Conservation (phyloP, 352 stramenopile genomes). For the Phytophthora kernoviae region DNA sequence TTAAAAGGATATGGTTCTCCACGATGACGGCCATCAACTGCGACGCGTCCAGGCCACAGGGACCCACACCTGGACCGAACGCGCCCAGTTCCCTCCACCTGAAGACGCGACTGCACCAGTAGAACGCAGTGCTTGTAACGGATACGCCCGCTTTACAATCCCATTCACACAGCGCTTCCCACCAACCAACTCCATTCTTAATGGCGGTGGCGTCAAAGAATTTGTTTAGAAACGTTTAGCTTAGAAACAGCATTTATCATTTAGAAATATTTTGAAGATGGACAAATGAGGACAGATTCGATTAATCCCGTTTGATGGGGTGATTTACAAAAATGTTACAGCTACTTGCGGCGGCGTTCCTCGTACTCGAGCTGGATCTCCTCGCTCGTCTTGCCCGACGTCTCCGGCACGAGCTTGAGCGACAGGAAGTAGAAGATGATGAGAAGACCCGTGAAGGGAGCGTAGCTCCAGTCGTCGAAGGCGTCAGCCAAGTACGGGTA, state of each 20-base stretch:
- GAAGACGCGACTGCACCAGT: background rate
- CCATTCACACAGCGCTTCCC: conserved; percentile 39
- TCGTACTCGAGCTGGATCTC: conserved; percentile 59
- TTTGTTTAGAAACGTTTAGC: background rate
- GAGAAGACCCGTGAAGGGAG: conserved; percentile 42
- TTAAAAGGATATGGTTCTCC: conserved; percentile 57
- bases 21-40: conserved; percentile 59
- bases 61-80: conserved; percentile 63
- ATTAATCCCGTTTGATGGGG: background rate
- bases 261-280: conserved; percentile 10
- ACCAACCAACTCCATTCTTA: conserved; percentile 28
- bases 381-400: conserved; percentile 54
- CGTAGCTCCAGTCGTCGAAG: conserved; percentile 41
- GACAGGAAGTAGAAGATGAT: conserved; percentile 48
- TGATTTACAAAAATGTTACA: background rate
- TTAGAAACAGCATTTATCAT: no score
- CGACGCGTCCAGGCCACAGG: conserved; percentile 58
- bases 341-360: conserved; percentile 14
- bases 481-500: conserved; percentile 46
- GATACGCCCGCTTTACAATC: conserved; percentile 63
- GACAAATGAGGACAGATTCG: background rate
- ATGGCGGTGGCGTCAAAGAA: no score
- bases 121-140: conserved; percentile 43
- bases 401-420: conserved; percentile 56
- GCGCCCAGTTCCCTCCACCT: conserved; percentile 17